Evolutionary conservation across 768 basidiomycete genomes (phyloP).

Genomic region (Lentinula edodes): DNA sequence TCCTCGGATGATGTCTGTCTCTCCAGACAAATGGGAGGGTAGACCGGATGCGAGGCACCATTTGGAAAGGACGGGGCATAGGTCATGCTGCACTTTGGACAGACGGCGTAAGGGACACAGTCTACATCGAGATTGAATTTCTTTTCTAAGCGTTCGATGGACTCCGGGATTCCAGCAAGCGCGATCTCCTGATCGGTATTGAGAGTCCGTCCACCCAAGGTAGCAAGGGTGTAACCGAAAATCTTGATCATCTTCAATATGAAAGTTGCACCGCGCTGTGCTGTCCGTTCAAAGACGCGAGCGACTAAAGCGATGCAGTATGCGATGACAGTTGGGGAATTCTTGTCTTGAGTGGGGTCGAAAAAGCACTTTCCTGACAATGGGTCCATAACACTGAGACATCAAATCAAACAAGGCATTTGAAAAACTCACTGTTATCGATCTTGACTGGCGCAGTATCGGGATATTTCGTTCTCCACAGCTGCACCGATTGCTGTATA

Average conservation of each 20-base stretch:
- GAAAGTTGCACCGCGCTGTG: neutral
- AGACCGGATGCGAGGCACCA: neutral
- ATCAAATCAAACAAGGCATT: neutral
- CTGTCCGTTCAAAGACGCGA: neutral
- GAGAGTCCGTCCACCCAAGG: neutral
- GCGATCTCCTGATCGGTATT: neutral
- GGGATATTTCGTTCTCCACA: neutral
- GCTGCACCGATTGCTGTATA: neutral
- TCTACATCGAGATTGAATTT: constrained; percentile 1
- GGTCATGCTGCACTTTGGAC: neutral
- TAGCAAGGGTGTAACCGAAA: neutral
- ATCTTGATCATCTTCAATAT: neutral
- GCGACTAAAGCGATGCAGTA: neutral
- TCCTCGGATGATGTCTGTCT: neutral
- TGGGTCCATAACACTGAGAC: neutral
- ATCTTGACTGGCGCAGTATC: neutral
- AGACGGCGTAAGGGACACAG: neutral
- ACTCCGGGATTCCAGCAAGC: neutral
- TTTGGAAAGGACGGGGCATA: neutral
- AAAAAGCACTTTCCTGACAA: neutral
- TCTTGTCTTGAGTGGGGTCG: neutral
- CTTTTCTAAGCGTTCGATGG: neutral
- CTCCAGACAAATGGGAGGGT: neutral
- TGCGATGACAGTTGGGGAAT: neutral
- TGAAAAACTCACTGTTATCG: neutral